These are phyloP conservation scores for Entophlyctis luteolus DNA, from an alignment of 192 early-diverging fungal species.

Conservation along the genomic window DNA sequence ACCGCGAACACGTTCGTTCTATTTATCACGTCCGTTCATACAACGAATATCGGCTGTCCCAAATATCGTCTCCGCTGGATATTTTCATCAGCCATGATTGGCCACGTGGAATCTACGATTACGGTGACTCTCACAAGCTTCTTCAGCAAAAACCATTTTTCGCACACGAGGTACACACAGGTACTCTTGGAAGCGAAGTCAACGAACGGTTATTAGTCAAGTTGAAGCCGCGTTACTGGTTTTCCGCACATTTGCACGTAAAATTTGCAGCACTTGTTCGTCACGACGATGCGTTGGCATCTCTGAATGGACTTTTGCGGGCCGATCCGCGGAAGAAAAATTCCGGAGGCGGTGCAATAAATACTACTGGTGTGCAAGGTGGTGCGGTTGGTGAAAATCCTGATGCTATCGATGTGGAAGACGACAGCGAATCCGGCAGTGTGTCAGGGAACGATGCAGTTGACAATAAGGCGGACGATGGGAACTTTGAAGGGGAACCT, in stretches of 20 bases:
- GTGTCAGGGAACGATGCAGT: not conserved
- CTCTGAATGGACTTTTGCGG: too few species aligned
- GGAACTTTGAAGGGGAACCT: not conserved
- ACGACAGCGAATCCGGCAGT: constrained; percentile 34
- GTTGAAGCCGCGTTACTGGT: constrained; percentile 86
- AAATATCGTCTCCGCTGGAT: constrained; percentile 74
- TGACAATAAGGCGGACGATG: constrained; percentile 5
- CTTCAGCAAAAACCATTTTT: constrained; percentile 73
- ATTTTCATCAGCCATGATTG: constrained; percentile 95
- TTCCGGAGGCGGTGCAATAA: constrained; percentile 18
- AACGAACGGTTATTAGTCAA: constrained; percentile 68
- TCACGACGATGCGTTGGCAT: too few species aligned
- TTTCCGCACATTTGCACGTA: constrained; percentile 92
- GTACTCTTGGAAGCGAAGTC: constrained; percentile 73
- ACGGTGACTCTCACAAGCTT: constrained; percentile 66
- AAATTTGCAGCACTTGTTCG: constrained; percentile 72
- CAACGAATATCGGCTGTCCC: constrained; percentile 73
- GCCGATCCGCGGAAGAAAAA: too few species aligned
- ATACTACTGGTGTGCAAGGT: constrained; percentile 11
- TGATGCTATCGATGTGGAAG: constrained; percentile 58
- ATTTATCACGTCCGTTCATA: constrained; percentile 86
- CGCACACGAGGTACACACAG: constrained; percentile 60
- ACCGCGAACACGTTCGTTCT: constrained; percentile 55
- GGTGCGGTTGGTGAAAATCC: constrained; percentile 45
- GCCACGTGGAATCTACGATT: constrained; percentile 79